Base-by-base conservation (phyloP, 2,329 filamentous ascomycete genomes). In the Byssochlamys sp. region DNA sequence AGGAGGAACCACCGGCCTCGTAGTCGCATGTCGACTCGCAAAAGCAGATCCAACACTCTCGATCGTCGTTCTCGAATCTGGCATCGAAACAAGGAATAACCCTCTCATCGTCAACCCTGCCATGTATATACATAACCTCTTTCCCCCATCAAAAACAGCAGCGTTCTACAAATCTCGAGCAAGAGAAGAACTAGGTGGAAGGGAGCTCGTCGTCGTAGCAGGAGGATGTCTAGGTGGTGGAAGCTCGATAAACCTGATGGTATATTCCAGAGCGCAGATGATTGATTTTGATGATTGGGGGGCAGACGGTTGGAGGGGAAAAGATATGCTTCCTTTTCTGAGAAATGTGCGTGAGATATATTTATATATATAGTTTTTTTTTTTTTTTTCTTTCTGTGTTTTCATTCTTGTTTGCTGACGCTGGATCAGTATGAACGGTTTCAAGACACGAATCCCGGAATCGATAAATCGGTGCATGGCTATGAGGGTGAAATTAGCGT, bases 191-290 rank as follows among this genome's bases (percentile, higher is more conserved):
- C 57, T 70, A 12, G 63, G 57, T 31, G 64, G 61, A 14, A 58
- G 66, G 28, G 59, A 58, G 31, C 56, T 70, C 2, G 71, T 77
- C 25, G 73, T 78, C 5, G 73, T 74, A 10, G 71, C 65, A 11
- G 77, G 76, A 55, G 76, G 78, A 26, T 79, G 82, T 0, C 75
- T 89, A 0, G 86, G 86, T 19, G 86, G 86, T 5, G 84, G 84
- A 5, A 81, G 78, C 14, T 80, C 80, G 0, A 75, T 86, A 53
- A 85, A 85, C 61, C 81, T 80, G 60, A 81, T 84, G 79, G 79
- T 82, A 53, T 73, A 72, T 59, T 68, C 58, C 77, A 76, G 73
- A 12, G 67, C 68, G 2, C 68, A 72, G 55, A 58, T 65, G 49
- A 63, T 62, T 24, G 73, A 75, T 51, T 69, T 61, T 55, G 79